phyloP scores from a whole-genome alignment of 306 rosid genomes.

The Vigna angularis region DNA sequence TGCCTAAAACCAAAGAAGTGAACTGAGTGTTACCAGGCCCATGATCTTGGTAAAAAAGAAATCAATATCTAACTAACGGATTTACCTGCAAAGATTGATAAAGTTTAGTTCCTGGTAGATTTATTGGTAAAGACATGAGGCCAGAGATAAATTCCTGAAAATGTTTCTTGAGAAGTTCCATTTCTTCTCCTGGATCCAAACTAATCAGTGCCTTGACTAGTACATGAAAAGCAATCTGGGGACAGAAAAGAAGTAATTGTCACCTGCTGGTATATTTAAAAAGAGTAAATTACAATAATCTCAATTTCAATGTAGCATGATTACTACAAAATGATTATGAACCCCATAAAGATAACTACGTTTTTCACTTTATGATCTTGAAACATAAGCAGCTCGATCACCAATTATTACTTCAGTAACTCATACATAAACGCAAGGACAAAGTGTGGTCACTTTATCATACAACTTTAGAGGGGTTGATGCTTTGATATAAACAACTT shows the following conservation, averaged over 20 bases:
- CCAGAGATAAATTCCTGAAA: constrained; percentile 93
- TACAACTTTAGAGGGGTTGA: constrained; percentile 23
- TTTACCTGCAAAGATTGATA: constrained; percentile 86
- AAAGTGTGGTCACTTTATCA: constrained; percentile 33
- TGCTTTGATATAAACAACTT: constrained; percentile 37
- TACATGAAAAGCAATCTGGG: constrained; percentile 90
- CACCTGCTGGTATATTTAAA: constrained; percentile 46
- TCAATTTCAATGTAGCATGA: constrained; percentile 61
- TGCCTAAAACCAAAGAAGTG: constrained; percentile 66
- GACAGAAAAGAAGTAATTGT: constrained; percentile 50
- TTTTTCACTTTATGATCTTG: constrained; percentile 51
- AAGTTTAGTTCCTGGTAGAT: constrained; percentile 86
- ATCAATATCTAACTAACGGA: constrained; percentile 9
- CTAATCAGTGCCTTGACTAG: constrained; percentile 87
- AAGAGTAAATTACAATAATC: constrained; percentile 51
- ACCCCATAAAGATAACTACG: constrained; percentile 53
- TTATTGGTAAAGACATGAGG: constrained; percentile 89
- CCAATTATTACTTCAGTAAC: constrained; percentile 47
- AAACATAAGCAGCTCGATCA: constrained; percentile 56
- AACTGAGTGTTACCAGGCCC: constrained; percentile 10
- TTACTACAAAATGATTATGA: constrained; percentile 57
- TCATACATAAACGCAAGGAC: constrained; percentile 35
- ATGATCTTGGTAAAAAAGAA: constrained; percentile 18
- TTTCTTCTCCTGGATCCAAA: constrained; percentile 80
- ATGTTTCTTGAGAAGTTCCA: constrained; percentile 78